Conservation (phyloP, 2,329 filamentous ascomycete genomes). For the Neoscytalidium dimidiatum region DNA sequence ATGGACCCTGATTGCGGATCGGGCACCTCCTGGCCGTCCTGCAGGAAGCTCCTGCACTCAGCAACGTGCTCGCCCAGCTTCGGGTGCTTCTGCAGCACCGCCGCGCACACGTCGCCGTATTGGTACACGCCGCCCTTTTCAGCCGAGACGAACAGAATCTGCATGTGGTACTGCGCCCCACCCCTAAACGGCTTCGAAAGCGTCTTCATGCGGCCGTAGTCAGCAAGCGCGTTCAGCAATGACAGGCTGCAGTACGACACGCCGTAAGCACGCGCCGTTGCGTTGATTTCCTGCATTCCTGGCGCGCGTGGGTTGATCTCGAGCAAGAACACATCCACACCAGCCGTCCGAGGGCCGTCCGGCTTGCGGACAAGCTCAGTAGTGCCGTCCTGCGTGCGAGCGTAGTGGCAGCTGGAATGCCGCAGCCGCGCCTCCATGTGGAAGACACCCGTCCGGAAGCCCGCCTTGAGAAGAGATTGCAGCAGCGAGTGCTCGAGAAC, state of each 20-base stretch:
- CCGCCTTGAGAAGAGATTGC: not conserved
- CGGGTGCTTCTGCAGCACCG: not conserved
- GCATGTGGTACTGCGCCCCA: not conserved
- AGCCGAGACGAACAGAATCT: not conserved
- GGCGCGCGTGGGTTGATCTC: not conserved
- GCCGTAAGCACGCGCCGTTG: not conserved
- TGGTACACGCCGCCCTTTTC: not conserved
- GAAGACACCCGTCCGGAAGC: not conserved
- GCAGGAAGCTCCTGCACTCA: not conserved
- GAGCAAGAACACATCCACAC: not conserved
- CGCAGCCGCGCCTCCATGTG: not conserved
- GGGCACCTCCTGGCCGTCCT: not conserved
- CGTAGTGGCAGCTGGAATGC: not conserved
- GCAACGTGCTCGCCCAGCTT: not conserved
- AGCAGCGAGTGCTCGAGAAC: not conserved
- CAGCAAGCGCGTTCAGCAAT: not conserved
- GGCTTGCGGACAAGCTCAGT: too few relatives aligned
- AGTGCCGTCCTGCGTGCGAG: not conserved
- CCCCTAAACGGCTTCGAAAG: not conserved
- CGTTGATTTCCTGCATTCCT: not conserved
- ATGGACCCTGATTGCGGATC: not conserved
- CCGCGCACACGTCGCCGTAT: not conserved
- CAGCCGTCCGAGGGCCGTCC: too few relatives aligned
- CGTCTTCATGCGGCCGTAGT: not conserved
- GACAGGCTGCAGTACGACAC: not conserved